Base-by-base conservation (phyloP, 331 rosid genomes). In the Cydonia oblonga region DNA sequence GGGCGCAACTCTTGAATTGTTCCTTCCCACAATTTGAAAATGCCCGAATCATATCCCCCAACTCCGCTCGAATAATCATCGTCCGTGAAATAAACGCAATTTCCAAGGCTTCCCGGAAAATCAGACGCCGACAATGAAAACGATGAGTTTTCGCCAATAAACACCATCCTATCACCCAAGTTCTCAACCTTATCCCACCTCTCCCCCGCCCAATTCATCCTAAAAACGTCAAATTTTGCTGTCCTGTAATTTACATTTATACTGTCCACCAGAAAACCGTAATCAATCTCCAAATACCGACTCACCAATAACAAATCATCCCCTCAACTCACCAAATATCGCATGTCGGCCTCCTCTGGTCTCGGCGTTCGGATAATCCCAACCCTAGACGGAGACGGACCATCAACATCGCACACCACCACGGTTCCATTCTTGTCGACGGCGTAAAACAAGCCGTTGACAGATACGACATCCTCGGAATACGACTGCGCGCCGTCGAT, bases 1-100 rank as follows among this genome's bases (percentile, higher is more conserved):
- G 80, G 80, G 3, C 89, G 89, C 62, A 88, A 75, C 4, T 80
- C 78, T 25, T 87, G 86, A 33, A 91, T 71, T 14, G 66, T 79
- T 46, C 72, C 60, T 57, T 87, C 87, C 16, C 70, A 16, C 13
- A 91, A 44, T 23, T 77, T 81, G 78, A 72, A 91, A 42, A 91
- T 82, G 7, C 96, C 97, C 11, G 81, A 77, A 73, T 91, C 96
- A 66, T 83, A 79, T 69, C 81, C 92, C 44, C 85, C 87, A 58
- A 52, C 65, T 0, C 73, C 87, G 72, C 82, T 83, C 0, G 86
- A 87, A 68, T 87, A 85, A 77, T 91, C 92, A 77, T 91, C 92
- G 73, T 88, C 89, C 1, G 90, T 91, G 28, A 67, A 89, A 78
- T 91, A 89, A 15, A 89, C 78, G 70, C 89, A 80, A 61, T 86